phyloP scores from a whole-genome alignment of 1,284 basidiomycete species.

The Microbotryum lychnidis-dioicae region DNA sequence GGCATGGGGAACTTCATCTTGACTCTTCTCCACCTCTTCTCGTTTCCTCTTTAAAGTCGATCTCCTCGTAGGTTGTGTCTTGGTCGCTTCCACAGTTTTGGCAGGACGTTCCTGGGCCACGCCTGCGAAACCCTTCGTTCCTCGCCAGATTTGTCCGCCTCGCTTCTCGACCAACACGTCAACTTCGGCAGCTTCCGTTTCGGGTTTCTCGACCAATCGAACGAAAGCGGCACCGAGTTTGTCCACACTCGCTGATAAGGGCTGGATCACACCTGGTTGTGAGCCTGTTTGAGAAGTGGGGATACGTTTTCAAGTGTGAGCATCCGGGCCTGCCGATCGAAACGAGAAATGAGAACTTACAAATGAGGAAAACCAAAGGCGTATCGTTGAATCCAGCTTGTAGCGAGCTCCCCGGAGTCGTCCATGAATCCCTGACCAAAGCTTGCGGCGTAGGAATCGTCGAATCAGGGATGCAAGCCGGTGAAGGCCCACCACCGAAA shows the following conservation, averaged over 20 bases:
- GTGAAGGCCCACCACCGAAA: slow-evolving; percentile 28
- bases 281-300: slow-evolving; percentile 3
- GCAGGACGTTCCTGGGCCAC: not conserved
- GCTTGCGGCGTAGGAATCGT: slow-evolving; percentile 27
- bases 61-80: not conserved
- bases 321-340: not conserved
- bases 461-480: slow-evolving; percentile 21
- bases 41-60: not conserved
- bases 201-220: no score
- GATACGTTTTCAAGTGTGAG: not conserved
- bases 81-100: not conserved
- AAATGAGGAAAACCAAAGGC: slow-evolving; percentile 23
- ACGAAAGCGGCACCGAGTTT: no score
- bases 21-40: slow-evolving; percentile 1
- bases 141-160: no score
- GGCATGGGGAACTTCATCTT: not conserved
- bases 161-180: no score
- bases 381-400: slow-evolving; percentile 15
- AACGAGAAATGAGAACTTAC: not conserved
- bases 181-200: no score
- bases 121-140: no score
- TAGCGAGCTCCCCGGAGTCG: slow-evolving; percentile 18
- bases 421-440: slow-evolving; percentile 30
- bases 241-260: not conserved
- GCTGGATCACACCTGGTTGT: slow-evolving; percentile 7